Evolutionary conservation across 225 moss, liverwort and hornwort genomes (phyloP).

Genomic region (Bryum argenteum): DNA sequence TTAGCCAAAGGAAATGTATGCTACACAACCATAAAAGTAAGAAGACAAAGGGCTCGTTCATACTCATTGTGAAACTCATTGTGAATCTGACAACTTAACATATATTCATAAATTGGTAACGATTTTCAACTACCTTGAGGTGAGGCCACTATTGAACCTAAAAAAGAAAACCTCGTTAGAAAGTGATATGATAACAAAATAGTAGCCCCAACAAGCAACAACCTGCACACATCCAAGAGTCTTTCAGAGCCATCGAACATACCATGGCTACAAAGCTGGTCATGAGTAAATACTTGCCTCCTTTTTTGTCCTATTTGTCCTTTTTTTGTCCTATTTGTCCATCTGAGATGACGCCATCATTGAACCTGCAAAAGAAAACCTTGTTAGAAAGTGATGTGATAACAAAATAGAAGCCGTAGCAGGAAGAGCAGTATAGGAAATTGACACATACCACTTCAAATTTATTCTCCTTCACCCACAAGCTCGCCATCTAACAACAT

Average conservation of each 20-base stretch:
- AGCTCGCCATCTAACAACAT: too few relatives aligned
- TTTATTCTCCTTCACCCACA: too few relatives aligned
- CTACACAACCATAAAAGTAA: not conserved
- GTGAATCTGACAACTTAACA: constrained; percentile 9
- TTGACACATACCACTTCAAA: constrained; percentile 58
- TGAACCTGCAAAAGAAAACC: constrained; percentile 52
- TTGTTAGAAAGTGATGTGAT: not conserved
- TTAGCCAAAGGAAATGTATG: not conserved
- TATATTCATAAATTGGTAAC: constrained; percentile 2
- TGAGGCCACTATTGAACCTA: too few relatives aligned
- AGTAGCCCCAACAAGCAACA: too few relatives aligned
- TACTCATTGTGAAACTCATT: constrained; percentile 10
- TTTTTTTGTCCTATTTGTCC: too few relatives aligned
- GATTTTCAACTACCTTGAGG: not conserved
- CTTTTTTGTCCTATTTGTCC: too few relatives aligned
- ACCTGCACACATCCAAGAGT: too few relatives aligned
- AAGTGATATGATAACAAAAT: too few relatives aligned
- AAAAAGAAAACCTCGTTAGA: too few relatives aligned
- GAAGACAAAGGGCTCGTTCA: not conserved
- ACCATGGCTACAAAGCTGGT: constrained; percentile 89
- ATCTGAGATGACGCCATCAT: constrained; percentile 83
- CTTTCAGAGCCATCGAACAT: constrained; percentile 9
- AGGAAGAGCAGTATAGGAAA: not conserved
- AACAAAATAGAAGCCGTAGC: not conserved
- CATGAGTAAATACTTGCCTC: constrained; percentile 78